Evolutionary conservation across 2,329 filamentous ascomycete species (phyloP).

Genomic region (Colletotrichum cuscutae): DNA sequence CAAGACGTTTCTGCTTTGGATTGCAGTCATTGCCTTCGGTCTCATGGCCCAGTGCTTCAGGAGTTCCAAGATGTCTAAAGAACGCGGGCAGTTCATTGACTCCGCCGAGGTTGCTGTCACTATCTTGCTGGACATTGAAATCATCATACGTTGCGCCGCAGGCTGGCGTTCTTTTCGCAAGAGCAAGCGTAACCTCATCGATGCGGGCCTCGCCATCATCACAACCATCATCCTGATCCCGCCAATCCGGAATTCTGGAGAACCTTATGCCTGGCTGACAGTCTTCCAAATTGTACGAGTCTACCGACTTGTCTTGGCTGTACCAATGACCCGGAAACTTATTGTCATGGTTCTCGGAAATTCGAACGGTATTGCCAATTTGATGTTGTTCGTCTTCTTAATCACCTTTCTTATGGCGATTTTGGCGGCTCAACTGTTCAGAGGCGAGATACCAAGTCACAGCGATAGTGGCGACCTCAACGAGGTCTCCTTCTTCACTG

Average conservation of each 20-base stretch:
- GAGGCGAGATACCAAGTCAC: slow-evolving; percentile 80
- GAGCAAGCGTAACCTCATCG: slow-evolving; percentile 80
- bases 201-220: slow-evolving; percentile 81
- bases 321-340: slow-evolving; percentile 87
- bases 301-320: slow-evolving; percentile 90
- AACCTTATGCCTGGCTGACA: slow-evolving; percentile 86
- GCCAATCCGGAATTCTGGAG: slow-evolving; percentile 76
- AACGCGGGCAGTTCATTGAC: slow-evolving; percentile 73
- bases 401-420: slow-evolving; percentile 95
- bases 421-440: slow-evolving; percentile 91
- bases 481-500: slow-evolving; percentile 83
- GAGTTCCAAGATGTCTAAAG: slow-evolving; percentile 77
- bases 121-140: slow-evolving; percentile 81
- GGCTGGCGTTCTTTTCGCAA: slow-evolving; percentile 86
- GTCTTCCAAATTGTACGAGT: slow-evolving; percentile 93
- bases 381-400: slow-evolving; percentile 96
- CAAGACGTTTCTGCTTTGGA: slow-evolving; percentile 81
- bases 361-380: slow-evolving; percentile 88
- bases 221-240: slow-evolving; percentile 90
- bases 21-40: slow-evolving; percentile 81
- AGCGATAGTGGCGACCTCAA: slow-evolving; percentile 72
- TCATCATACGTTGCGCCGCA: slow-evolving; percentile 78
- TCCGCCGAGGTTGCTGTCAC: slow-evolving; percentile 81
- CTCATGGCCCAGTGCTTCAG: slow-evolving; percentile 82
- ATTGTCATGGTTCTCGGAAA: slow-evolving; percentile 92